Evolutionary conservation across 2,329 filamentous ascomycete species (phyloP), one percentile per base, ranked within the genome.

Genomic region (Monilinia polystroma): DNA sequence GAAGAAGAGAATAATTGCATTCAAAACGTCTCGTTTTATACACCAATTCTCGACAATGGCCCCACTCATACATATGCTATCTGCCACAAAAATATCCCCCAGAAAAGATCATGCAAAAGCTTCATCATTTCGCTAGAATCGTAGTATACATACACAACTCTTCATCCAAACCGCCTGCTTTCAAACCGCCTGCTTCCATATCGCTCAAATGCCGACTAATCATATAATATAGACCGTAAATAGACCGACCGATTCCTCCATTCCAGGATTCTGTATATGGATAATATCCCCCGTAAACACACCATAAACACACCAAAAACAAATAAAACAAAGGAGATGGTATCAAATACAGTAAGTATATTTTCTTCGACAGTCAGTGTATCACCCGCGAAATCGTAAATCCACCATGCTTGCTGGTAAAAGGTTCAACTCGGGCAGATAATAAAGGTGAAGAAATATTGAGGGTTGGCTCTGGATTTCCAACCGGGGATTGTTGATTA

Each of bases 71-170:
- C 7, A n/a, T 20, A 49, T 49, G 43, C 26, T 29, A 5, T 49
- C 35, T 38, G 2, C 20, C 12, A 7, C 20, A 11, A 18, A 11
- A 60, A 18, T 35, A 62, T n/a, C 14, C n/a, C 29, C 18, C 29
- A 16, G 49, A 49, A 20, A 60, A 38, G 18, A 38, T 32, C 58
- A 38, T 62, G 32, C 38, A 51, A 51, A 41, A 62, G 7, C 58
- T 41, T 43, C 45, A 26, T 51, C 58, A 47, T 52, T 38, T 62
- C 32, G 45, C 32, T 18, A 62, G 45, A 62, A 62, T 41, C 58
- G n/a, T 58, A 62, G 29, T 62, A 41, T 62, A 60, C n/a, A 60
- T 51, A 51, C 58, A 60, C 14, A 35, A 60, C 7, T 29, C 29
- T 51, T 35, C 14, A 51, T 23, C 20, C 29, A 20, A 32, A 29